Evolutionary conservation across 2,329 filamentous ascomycete species (phyloP).

Genomic region (Exserohilum turcica): DNA sequence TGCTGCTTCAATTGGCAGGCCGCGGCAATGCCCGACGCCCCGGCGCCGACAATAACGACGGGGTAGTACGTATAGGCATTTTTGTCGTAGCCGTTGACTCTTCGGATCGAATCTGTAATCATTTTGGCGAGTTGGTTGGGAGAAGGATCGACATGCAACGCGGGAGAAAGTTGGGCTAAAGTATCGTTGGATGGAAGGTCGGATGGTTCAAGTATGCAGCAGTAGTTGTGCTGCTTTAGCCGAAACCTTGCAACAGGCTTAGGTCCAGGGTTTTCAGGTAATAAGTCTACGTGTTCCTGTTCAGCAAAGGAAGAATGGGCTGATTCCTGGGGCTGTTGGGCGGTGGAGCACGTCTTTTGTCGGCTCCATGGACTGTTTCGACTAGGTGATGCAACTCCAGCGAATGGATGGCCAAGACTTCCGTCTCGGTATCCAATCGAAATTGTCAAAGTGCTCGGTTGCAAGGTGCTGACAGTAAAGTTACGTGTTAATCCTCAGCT

Average conservation of each 20-base stretch:
- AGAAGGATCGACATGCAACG: neutral
- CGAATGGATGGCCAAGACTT: neutral
- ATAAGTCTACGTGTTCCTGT: too few species aligned
- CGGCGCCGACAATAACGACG: constrained; percentile 64
- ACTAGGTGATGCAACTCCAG: neutral
- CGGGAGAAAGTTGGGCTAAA: neutral
- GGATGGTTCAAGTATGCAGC: neutral
- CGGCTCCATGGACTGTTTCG: too few species aligned
- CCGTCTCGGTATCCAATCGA: neutral
- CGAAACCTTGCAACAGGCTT: neutral
- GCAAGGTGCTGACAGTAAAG: neutral
- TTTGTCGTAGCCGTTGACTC: constrained; percentile 46
- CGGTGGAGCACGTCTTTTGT: too few species aligned
- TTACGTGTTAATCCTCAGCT: too few species aligned
- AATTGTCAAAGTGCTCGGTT: neutral
- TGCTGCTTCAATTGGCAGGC: constrained; percentile 63
- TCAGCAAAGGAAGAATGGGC: too few species aligned
- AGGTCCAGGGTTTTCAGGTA: too few species aligned
- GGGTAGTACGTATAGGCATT: constrained; percentile 53
- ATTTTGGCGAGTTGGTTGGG: constrained; percentile 18
- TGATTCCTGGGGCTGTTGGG: too few species aligned
- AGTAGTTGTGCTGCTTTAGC: neutral
- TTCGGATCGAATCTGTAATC: constrained; percentile 43
- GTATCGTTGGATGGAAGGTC: neutral
- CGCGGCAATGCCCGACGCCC: constrained; percentile 66